A percentile compares a stretch with the other conserved stretches of the same genome.
Evolutionary conservation across 257 asterid genomes (phyloP).

Genomic region (Scutellaria baicalensis): DNA sequence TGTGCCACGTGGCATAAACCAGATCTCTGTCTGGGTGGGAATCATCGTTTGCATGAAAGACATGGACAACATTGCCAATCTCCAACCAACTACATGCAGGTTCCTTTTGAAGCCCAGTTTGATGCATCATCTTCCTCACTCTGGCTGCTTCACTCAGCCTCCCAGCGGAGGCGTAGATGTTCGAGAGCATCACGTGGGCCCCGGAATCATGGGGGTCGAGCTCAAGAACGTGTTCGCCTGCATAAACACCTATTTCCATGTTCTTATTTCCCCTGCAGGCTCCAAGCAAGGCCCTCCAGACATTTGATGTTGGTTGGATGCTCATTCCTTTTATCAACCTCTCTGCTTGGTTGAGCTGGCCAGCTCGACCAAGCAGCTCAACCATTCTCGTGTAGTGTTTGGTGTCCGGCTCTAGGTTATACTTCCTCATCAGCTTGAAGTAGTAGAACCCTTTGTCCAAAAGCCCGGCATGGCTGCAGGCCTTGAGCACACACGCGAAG

Average conservation of each 20-base stretch:
- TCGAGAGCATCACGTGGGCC: conserved; percentile 62
- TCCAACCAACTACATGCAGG: conserved; percentile 96
- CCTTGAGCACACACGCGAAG: conserved; percentile 63
- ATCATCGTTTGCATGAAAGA: conserved; percentile 64
- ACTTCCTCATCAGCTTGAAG: conserved; percentile 57
- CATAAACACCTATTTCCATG: conserved; percentile 54
- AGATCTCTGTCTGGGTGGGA: conserved; percentile 54
- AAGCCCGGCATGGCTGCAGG: conserved; percentile 86
- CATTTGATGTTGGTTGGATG: conserved; percentile 47
- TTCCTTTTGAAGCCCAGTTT: conserved; percentile 67
- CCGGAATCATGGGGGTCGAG: conserved; percentile 82
- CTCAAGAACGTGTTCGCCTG: conserved; percentile 70
- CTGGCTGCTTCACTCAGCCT: conserved; percentile 59
- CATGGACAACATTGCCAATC: conserved; percentile 54
- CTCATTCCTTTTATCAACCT: conserved; percentile 53
- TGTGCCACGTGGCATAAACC: conserved; percentile 52
- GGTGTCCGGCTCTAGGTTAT: conserved; percentile 39
- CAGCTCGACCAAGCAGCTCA: conserved; percentile 75
- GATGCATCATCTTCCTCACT: conserved; percentile 68
- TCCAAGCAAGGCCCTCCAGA: conserved; percentile 87
- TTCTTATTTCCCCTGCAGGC: conserved; percentile 76
- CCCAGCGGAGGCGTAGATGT: conserved; percentile 73
- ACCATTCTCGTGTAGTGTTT: conserved; percentile 59
- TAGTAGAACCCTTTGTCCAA: conserved; percentile 56
- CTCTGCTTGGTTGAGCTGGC: conserved; percentile 51